A percentile compares a stretch with the other conserved stretches of the same genome.
phyloP scores from a whole-genome alignment of 1,284 basidiomycete species.

The Tylopilus sp. region DNA sequence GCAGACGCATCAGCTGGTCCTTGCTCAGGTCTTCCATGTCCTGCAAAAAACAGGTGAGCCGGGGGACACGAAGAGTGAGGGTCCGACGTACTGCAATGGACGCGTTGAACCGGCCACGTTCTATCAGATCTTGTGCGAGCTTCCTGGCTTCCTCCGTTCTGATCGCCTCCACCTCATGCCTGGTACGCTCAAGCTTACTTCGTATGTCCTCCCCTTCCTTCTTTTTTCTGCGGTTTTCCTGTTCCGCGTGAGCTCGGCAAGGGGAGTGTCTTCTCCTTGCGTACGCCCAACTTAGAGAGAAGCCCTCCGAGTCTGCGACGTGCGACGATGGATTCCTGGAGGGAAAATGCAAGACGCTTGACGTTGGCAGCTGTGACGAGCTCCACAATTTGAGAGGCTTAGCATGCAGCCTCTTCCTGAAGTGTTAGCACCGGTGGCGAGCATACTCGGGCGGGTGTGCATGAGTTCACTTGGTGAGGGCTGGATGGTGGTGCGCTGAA shows the following conservation, averaged over 20 bases:
- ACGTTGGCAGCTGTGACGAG: slow-evolving; percentile 71
- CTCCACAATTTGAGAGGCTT: slow-evolving; percentile 62
- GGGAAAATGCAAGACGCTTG: slow-evolving; percentile 81
- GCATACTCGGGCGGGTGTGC: slow-evolving; percentile 79
- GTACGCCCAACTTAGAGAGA: slow-evolving; percentile 85
- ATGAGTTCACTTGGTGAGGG: slow-evolving; percentile 78
- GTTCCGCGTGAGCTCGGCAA: slow-evolving; percentile 77
- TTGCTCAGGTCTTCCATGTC: slow-evolving; percentile 90
- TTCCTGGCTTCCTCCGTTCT: slow-evolving; percentile 90
- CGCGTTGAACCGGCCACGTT: slow-evolving; percentile 89
- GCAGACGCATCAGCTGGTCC: slow-evolving; percentile 89
- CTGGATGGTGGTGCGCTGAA: slow-evolving; percentile 58
- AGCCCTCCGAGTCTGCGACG: slow-evolving; percentile 82
- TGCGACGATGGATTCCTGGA: slow-evolving; percentile 87
- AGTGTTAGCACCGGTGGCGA: slow-evolving; percentile 56
- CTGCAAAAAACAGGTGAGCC: slow-evolving; percentile 34
- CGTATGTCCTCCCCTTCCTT: slow-evolving; percentile 77
- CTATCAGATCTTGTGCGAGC: slow-evolving; percentile 88
- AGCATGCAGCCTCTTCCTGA: slow-evolving; percentile 68
- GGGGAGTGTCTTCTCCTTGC: slow-evolving; percentile 89
- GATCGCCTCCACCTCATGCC: slow-evolving; percentile 87
- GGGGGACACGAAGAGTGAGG: no score
- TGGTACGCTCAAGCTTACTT: slow-evolving; percentile 83
- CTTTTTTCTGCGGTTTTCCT: slow-evolving; percentile 82
- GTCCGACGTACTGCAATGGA: slow-evolving; percentile 75